Percentiles rank a stretch among this genome's conserved stretches.
phyloP scores from a whole-genome alignment of 768 basidiomycete genomes.

The Hysterangium stoloniferum region DNA sequence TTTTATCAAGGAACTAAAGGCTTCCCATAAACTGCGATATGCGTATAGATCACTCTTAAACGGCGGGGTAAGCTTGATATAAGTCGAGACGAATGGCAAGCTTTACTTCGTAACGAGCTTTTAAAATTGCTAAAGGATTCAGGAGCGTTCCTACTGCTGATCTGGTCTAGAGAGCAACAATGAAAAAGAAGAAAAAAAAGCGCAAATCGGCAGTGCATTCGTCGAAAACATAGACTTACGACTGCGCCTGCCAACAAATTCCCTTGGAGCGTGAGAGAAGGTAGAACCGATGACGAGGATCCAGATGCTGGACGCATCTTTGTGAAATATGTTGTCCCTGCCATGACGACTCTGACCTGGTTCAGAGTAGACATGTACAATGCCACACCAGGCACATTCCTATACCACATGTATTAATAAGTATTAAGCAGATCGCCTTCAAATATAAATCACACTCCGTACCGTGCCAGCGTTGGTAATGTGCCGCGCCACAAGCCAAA shows the following conservation, averaged over 20 bases:
- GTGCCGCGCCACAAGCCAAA: slow-evolving; percentile 87
- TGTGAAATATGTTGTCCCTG: slow-evolving; percentile 65
- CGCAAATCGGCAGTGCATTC: neutral
- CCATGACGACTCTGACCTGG: slow-evolving; percentile 70
- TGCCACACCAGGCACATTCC: slow-evolving; percentile 91
- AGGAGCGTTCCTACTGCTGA: slow-evolving; percentile 74
- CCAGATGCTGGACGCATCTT: slow-evolving; percentile 19
- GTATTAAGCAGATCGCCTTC: neutral
- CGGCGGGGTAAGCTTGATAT: neutral
- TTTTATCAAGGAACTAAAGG: slow-evolving; percentile 51
- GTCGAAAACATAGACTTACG: neutral
- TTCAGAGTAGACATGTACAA: slow-evolving; percentile 85
- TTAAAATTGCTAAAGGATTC: slow-evolving; percentile 87
- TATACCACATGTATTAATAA: slow-evolving; percentile 28
- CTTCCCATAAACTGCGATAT: slow-evolving; percentile 55
- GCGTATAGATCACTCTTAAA: slow-evolving; percentile 66
- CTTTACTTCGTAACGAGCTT: slow-evolving; percentile 83
- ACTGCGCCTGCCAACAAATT: slow-evolving; percentile 81
- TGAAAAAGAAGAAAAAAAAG: neutral
- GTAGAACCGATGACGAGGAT: slow-evolving; percentile 44
- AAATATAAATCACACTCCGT: slow-evolving; percentile 14
- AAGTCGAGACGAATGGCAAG: slow-evolving; percentile 15
- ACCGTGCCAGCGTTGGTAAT: slow-evolving; percentile 66
- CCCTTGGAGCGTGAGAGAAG: slow-evolving; percentile 64
- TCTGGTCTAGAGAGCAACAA: slow-evolving; percentile 38